Evolutionary conservation across 768 basidiomycete species (phyloP).

Genomic region (Pholiota conissans): DNA sequence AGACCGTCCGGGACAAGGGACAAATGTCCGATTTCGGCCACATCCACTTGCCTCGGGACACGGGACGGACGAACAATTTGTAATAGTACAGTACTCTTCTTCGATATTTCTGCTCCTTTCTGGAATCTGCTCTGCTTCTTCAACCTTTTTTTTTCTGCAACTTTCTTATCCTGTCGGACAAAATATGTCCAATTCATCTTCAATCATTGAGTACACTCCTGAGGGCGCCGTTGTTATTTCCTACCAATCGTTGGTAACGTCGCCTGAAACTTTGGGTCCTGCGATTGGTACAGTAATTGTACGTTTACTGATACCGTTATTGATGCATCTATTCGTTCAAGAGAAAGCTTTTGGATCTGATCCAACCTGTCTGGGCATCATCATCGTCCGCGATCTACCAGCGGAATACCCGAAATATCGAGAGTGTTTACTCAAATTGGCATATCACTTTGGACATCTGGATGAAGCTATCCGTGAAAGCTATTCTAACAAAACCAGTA

Average conservation of each 20-base stretch:
- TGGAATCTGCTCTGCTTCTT: too few species aligned
- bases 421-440: constrained; percentile 70
- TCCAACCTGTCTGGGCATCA: constrained; percentile 74
- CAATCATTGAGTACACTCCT: constrained; percentile 19
- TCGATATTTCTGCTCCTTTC: too few species aligned
- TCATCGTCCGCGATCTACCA: constrained; percentile 83
- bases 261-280: constrained; percentile 24
- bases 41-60: too few species aligned
- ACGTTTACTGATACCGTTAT: constrained; percentile 1
- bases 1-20: too few species aligned
- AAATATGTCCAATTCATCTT: neutral
- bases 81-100: too few species aligned
- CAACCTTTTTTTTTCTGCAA: too few species aligned
- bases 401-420: constrained; percentile 59
- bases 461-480: constrained; percentile 67
- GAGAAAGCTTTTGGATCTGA: constrained; percentile 84
- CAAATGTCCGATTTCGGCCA: too few species aligned
- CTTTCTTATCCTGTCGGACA: too few species aligned
- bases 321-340: constrained; percentile 23
- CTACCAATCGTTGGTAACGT: constrained; percentile 25
- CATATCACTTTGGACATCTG: constrained; percentile 74
- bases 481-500: constrained; percentile 69
- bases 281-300: constrained; percentile 55
- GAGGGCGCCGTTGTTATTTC: constrained; percentile 32
- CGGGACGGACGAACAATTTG: too few species aligned